Base-by-base conservation (phyloP, 179 eudicot genomes). In the Silene noctiflora region DNA sequence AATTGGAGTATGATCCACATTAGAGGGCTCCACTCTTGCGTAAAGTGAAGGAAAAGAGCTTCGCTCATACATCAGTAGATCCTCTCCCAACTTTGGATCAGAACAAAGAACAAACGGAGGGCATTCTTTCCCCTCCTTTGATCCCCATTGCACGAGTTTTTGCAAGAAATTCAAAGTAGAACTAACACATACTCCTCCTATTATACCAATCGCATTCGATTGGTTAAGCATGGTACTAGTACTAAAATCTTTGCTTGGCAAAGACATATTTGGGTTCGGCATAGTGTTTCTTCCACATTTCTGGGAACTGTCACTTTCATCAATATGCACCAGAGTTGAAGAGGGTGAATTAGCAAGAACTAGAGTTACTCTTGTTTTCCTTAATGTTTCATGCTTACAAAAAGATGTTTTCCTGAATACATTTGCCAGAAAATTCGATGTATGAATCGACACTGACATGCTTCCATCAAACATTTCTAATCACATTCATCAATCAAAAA, bases 31-130 rank as follows among this genome's bases (percentile, higher is more conserved):
- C 21, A 22, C 65, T 80, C 75, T 84, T 46, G 78, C 68, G 31
- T 70, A 66, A 13, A 69, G 70, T 46, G 79, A 79, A 27, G 81
- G 78, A 53, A 75, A 81, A 73, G 67, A 81, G 78, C 81, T 84
- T 59, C 88, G 77, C 72, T 82, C 84, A 24, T 80, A 81, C 20
- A 75, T 67, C 71, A 76, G 78, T 67, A 88, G 73, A 60, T 83
- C 89, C 48, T 83, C 81, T 67, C 64, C 81, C 39, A 89, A 73
- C 3, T 74, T 61, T 0, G 93, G 87, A 86, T 91, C 90, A 6
- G 91, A 88, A 77, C 91, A 89, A 71, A 89, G 89, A 72, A 87
- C 79, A 81, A 88, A 91, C 0, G 93, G 88, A 6, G 74, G 81
- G 60, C 81, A 68, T 56, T 74, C 83, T 53, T 76, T 84, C 48